These are phyloP conservation scores for Talaromyces sp. DNA, from an alignment of 2,329 filamentous ascomycete genomes.

Conservation along the genomic window DNA sequence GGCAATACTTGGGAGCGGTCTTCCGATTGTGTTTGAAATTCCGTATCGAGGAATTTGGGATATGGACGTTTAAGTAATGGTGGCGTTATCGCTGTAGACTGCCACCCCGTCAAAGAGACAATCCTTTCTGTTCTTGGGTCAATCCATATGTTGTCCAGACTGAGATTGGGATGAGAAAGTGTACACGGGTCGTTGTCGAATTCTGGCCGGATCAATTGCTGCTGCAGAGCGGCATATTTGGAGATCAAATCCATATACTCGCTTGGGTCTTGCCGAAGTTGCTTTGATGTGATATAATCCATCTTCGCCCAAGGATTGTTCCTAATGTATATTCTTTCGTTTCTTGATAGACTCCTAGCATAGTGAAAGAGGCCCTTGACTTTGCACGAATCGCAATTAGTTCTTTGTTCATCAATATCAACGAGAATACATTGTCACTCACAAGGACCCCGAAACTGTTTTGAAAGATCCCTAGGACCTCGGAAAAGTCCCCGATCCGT, in stretches of 20 bases:
- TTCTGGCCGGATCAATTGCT: not conserved
- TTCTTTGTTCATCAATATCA: not conserved
- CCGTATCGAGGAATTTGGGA: slow-evolving; percentile 14
- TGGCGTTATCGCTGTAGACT: slow-evolving; percentile 20
- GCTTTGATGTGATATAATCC: slow-evolving; percentile 6
- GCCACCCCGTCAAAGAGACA: slow-evolving; percentile 24
- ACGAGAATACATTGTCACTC: not conserved
- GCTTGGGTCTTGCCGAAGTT: not conserved
- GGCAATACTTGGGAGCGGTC: not conserved
- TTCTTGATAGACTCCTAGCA: slow-evolving; percentile 7
- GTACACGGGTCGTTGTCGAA: slow-evolving; percentile 19
- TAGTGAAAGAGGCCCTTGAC: slow-evolving; percentile 12
- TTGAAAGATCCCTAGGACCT: slow-evolving; percentile 4
- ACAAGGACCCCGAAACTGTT: slow-evolving; percentile 19
- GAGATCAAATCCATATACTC: not conserved
- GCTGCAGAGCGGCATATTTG: not conserved
- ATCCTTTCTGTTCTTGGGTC: slow-evolving; percentile 24
- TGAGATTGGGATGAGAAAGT: slow-evolving; percentile 27
- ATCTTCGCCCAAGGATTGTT: slow-evolving; percentile 4
- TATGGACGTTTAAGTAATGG: slow-evolving; percentile 21
- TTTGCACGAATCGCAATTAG: not conserved
- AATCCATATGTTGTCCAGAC: slow-evolving; percentile 27
- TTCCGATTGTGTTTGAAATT: slow-evolving; percentile 9
- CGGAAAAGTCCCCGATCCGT: slow-evolving; percentile 12
- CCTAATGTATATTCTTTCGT: slow-evolving; percentile 10